A percentile compares a stretch with the other conserved stretches of the same genome.
Conservation (phyloP, 352 stramenopile genomes). For the Globisporangium acanthophoron region DNA sequence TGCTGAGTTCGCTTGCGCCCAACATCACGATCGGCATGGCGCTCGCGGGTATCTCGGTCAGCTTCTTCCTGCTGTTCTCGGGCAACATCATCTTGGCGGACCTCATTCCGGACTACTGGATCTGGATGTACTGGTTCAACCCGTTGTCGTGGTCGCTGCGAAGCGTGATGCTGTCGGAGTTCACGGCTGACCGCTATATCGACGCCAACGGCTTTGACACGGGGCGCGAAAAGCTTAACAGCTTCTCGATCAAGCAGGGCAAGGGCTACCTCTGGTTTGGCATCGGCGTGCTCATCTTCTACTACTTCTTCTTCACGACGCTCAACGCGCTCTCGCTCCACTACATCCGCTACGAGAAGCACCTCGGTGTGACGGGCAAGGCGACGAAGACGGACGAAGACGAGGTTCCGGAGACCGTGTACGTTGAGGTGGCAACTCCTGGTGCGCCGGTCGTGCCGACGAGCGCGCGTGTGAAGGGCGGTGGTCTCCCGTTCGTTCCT, state of each 20-base stretch:
- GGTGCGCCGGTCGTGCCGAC: constrained; percentile 1
- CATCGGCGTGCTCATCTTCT: constrained; percentile 25
- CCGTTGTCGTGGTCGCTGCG: constrained; percentile 35
- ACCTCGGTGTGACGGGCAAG: constrained; percentile 6
- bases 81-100: constrained; percentile 38
- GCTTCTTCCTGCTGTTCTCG: constrained; percentile 41
- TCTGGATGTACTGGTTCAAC: constrained; percentile 48
- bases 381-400: not conserved
- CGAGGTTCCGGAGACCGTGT: not conserved
- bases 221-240: not conserved
- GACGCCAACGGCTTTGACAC: not conserved
- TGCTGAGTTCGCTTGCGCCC: constrained; percentile 24
- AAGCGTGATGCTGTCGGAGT: constrained; percentile 28
- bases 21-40: constrained; percentile 29
- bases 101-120: constrained; percentile 35
- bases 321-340: constrained; percentile 33
- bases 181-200: constrained; percentile 16
- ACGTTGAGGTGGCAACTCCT: not conserved
- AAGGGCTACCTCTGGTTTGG: constrained; percentile 30
- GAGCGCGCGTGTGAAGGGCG: not conserved
- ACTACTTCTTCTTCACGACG: constrained; percentile 38
- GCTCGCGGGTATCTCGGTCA: constrained; percentile 19
- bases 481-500: constrained; percentile 15
- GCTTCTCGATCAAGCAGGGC: constrained; percentile 14
- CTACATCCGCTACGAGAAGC: constrained; percentile 29